Evolutionary conservation across 148 eudicot genomes (phyloP).

Genomic region (Amaranthus hypochondriacus): DNA sequence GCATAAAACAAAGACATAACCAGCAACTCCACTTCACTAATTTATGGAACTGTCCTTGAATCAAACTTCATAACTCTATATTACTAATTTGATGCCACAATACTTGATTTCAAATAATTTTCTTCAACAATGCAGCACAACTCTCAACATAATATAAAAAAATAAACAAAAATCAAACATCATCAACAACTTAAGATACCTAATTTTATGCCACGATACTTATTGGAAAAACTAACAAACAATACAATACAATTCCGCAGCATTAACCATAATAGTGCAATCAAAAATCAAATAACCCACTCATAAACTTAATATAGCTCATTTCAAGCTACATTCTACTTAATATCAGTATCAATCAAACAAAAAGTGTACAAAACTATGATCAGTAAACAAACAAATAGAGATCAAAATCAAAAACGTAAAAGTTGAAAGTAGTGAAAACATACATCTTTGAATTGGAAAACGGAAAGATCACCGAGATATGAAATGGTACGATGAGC

Average conservation of each 20-base stretch:
- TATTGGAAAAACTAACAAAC: too few relatives aligned
- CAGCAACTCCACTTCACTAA: background rate
- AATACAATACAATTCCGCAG: too few relatives aligned
- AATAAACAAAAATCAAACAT: too few relatives aligned
- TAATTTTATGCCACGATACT: too few relatives aligned
- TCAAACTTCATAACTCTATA: background rate
- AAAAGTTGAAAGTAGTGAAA: background rate
- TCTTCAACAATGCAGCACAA: constrained; percentile 5
- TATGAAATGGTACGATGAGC: constrained; percentile 60
- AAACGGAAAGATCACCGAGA: constrained; percentile 61
- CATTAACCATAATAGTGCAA: too few relatives aligned
- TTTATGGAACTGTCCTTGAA: too few relatives aligned
- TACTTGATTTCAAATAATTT: background rate
- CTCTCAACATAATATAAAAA: background rate
- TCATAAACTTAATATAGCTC: too few relatives aligned
- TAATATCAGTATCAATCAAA: background rate
- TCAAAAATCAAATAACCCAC: too few relatives aligned
- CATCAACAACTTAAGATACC: too few relatives aligned
- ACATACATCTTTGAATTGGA: constrained; percentile 69
- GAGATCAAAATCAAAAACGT: too few relatives aligned
- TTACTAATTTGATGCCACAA: background rate
- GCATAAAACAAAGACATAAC: background rate
- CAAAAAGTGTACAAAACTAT: background rate
- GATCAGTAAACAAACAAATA: too few relatives aligned
- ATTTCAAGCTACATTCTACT: too few relatives aligned